Percentiles rank a stretch among this genome's conserved stretches.
These are phyloP conservation scores for Solanum ahanhuiri DNA, from an alignment of 257 asterid genomes.

Conservation along the genomic window DNA sequence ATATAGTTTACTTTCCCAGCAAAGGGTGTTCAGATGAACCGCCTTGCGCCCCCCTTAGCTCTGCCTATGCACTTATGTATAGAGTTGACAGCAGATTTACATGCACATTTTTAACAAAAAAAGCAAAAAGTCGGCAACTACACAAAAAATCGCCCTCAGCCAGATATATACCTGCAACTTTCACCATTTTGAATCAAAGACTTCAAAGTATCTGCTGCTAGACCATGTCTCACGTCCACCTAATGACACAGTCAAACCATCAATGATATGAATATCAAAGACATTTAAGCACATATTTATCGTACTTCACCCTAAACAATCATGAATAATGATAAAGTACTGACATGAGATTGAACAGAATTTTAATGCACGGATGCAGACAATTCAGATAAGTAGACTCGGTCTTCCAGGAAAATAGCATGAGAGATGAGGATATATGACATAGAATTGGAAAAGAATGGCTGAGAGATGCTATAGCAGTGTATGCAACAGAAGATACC, in stretches of 20 bases:
- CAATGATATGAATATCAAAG: background rate
- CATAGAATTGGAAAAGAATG: background rate
- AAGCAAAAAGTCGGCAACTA: background rate
- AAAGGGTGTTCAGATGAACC: background rate
- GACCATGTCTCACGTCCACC: slow-evolving; percentile 75
- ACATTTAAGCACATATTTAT: background rate
- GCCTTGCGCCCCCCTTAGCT: background rate
- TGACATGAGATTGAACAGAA: background rate
- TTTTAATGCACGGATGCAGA: background rate
- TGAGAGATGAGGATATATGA: background rate
- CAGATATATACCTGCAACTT: slow-evolving; percentile 42
- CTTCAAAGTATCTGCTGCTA: slow-evolving; percentile 71
- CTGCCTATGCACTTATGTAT: background rate
- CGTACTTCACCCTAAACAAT: background rate
- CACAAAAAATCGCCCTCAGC: background rate
- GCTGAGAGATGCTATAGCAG: background rate
- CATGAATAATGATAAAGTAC: background rate
- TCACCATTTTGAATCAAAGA: slow-evolving; percentile 69
- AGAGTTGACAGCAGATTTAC: background rate
- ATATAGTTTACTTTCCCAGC: background rate
- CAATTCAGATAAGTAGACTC: background rate
- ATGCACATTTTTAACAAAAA: background rate
- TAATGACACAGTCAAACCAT: slow-evolving; percentile 1
- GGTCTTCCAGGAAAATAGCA: background rate
- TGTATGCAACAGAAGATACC: background rate